These are phyloP conservation scores for Orbilia oligospora DNA, from an alignment of 2,329 filamentous ascomycete genomes.

Conservation along the genomic window DNA sequence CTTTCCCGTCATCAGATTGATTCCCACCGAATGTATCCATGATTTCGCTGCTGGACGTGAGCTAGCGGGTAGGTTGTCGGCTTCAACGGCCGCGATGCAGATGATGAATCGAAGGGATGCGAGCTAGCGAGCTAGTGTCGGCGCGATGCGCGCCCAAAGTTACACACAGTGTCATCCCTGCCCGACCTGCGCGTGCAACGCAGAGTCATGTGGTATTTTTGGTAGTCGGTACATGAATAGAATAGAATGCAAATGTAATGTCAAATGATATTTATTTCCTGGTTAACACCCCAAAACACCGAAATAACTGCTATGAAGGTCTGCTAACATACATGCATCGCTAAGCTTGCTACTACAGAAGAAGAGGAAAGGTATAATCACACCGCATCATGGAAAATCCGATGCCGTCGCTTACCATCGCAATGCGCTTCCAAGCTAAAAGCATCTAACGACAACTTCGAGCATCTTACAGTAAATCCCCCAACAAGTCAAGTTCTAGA, in stretches of 20 bases:
- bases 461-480: neutral
- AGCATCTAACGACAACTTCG: neutral
- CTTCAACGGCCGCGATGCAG: slow-evolving; percentile 11
- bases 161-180: slow-evolving; percentile 38
- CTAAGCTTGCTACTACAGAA: slow-evolving; percentile 7
- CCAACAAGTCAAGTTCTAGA: slow-evolving; percentile 8
- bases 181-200: neutral
- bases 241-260: neutral
- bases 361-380: neutral
- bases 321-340: slow-evolving; percentile 5
- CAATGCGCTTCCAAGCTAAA: neutral
- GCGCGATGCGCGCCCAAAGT: slow-evolving; percentile 40
- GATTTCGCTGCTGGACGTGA: slow-evolving; percentile 9
- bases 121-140: slow-evolving; percentile 10
- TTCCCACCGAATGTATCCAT: slow-evolving; percentile 59
- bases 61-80: slow-evolving; percentile 16
- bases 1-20: slow-evolving; percentile 61
- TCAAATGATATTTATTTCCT: slow-evolving; percentile 1
- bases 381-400: neutral
- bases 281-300: neutral
- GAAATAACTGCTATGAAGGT: neutral
- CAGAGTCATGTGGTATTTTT: slow-evolving; percentile 25
- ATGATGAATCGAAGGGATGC: slow-evolving; percentile 9
- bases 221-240: too few relatives aligned
- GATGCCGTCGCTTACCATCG: neutral